Percentiles rank a stretch among this genome's conserved stretches.
Conservation (phyloP, 179 eudicot species). For the Heliamphora pulchella region DNA sequence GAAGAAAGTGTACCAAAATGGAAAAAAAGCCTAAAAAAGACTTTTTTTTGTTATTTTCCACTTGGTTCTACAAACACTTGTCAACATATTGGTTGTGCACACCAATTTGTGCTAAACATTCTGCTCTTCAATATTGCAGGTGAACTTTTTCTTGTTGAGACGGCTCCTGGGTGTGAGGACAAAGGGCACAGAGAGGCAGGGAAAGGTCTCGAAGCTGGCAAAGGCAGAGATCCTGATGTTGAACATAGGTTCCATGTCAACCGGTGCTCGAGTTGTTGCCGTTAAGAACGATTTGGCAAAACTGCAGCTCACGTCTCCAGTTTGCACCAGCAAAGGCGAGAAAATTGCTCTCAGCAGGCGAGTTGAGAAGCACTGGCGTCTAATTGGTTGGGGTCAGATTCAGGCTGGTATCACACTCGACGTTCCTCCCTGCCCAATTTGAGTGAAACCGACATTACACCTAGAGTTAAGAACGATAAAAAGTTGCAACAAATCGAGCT, state of each 20-base stretch:
- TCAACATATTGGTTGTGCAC: neutral
- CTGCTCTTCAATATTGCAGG: conserved; percentile 32
- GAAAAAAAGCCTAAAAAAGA: too few species aligned
- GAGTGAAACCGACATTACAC: conserved; percentile 21
- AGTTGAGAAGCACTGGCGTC: conserved; percentile 95
- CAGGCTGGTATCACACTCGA: conserved; percentile 80
- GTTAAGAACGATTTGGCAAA: conserved; percentile 84
- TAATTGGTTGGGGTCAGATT: conserved; percentile 96
- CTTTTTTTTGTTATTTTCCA: too few species aligned
- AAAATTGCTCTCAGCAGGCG: conserved; percentile 90
- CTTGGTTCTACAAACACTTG: neutral
- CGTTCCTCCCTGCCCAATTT: conserved; percentile 77
- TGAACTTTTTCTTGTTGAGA: conserved; percentile 82
- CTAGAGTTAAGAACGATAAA: neutral
- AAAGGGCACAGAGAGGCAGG: conserved; percentile 87
- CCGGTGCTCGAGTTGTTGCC: conserved; percentile 82
- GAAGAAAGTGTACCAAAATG: too few species aligned
- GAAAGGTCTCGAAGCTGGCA: conserved; percentile 69
- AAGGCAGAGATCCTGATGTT: conserved; percentile 88
- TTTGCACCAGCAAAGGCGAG: conserved; percentile 93
- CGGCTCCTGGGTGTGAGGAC: conserved; percentile 87
- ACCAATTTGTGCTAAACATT: neutral
- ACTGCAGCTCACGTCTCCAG: conserved; percentile 84
- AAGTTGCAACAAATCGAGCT: neutral
- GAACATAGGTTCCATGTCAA: conserved; percentile 94